These are phyloP conservation scores for Fomes fomentarius DNA, from an alignment of 1,284 basidiomycete genomes.

Conservation along the genomic window DNA sequence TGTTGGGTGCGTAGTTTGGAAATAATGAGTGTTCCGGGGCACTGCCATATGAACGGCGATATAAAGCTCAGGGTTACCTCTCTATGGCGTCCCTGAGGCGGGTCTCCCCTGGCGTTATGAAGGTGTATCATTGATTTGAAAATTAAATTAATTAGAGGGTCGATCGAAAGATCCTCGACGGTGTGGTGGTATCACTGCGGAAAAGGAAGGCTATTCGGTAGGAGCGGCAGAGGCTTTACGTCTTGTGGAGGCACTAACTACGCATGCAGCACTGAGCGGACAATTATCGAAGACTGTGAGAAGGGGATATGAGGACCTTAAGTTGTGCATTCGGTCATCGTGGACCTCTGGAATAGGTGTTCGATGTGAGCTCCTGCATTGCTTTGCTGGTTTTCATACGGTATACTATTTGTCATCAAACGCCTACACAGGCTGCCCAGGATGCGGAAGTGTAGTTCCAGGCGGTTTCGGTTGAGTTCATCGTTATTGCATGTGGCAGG, in stretches of 20 bases:
- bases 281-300: not conserved
- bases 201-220: not conserved
- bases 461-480: no score
- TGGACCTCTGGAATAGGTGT: no score
- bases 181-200: not conserved
- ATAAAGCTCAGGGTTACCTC: no score
- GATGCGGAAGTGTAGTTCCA: not conserved
- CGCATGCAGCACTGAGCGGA: not conserved
- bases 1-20: conserved; percentile 17
- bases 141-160: no score
- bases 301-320: conserved; percentile 8
- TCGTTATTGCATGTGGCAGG: no score
- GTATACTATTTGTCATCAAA: not conserved
- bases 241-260: not conserved
- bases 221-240: not conserved
- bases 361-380: no score
- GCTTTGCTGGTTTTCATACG: not conserved
- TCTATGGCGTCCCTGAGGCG: no score
- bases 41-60: no score
- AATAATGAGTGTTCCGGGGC: conserved; percentile 19
- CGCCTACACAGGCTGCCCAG: not conserved
- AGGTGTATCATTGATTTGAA: no score
- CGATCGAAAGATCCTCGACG: conserved; percentile 12
- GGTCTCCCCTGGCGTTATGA: no score
- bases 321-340: conserved; percentile 11